These are phyloP conservation scores for Ploettnerulaceae sp. DNA, from an alignment of 2,329 filamentous ascomycete species.

Conservation along the genomic window DNA sequence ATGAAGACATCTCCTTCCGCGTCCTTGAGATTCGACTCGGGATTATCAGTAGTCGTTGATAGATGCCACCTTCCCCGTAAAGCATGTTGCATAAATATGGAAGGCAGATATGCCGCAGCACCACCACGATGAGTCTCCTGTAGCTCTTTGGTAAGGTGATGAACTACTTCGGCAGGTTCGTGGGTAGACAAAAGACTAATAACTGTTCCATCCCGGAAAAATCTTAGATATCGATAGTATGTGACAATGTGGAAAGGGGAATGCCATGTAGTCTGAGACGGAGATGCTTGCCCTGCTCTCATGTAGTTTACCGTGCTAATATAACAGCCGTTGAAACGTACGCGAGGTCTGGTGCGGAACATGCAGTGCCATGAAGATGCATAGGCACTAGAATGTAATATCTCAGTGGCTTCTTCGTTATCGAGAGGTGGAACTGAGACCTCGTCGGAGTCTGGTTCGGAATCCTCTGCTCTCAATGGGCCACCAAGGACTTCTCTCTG, in stretches of 20 bases:
- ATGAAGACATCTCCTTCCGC: constrained; percentile 67
- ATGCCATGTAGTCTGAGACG: constrained; percentile 68
- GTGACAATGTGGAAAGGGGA: constrained; percentile 91
- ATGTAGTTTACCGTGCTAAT: constrained; percentile 96
- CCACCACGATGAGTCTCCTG: constrained; percentile 38
- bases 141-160: constrained; percentile 70
- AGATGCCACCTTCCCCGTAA: constrained; percentile 62
- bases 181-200: constrained; percentile 76
- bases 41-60: constrained; percentile 32
- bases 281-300: constrained; percentile 69
- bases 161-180: constrained; percentile 83
- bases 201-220: constrained; percentile 83
- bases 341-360: constrained; percentile 76
- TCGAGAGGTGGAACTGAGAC: constrained; percentile 7
- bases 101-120: constrained; percentile 38
- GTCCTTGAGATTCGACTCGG: constrained; percentile 36
- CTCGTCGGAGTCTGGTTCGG: constrained; percentile 7
- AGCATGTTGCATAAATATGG: constrained; percentile 62
- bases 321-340: constrained; percentile 94
- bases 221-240: constrained; percentile 94
- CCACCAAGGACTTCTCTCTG: constrained; percentile 55
- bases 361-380: constrained; percentile 57
- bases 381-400: constrained; percentile 41
- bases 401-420: constrained; percentile 22
- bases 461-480: constrained; percentile 37